Evolutionary conservation across 495 filamentous ascomycete species (phyloP).

Genomic region (Trichoderma virens): DNA sequence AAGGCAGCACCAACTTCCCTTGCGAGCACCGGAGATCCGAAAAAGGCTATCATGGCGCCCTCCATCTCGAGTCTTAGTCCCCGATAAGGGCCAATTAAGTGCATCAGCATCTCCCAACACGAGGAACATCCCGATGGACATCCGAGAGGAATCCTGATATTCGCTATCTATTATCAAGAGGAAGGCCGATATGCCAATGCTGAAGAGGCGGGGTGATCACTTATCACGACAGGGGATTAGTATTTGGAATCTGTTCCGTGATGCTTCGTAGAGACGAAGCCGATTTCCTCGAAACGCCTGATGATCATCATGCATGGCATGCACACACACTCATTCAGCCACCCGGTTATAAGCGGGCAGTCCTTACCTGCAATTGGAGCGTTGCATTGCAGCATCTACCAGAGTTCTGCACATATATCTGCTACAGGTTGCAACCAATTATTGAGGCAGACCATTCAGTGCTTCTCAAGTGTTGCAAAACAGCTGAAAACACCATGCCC

Average conservation of each 20-base stretch:
- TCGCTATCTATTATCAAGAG: neutral
- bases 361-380: neutral
- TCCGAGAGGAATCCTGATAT: neutral
- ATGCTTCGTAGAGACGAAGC: neutral
- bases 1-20: neutral
- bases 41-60: neutral
- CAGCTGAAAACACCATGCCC: neutral
- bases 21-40: neutral
- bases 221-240: neutral
- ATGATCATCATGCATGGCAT: neutral
- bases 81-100: neutral
- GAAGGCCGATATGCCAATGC: neutral
- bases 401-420: neutral
- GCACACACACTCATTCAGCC: neutral
- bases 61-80: neutral
- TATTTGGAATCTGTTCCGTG: neutral
- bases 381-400: neutral
- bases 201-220: neutral
- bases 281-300: neutral
- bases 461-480: neutral
- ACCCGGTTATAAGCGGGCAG: neutral
- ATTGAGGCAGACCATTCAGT: neutral
- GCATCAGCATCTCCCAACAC: neutral
- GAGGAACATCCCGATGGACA: neutral
- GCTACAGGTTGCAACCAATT: neutral